Evolutionary conservation across 2,329 filamentous ascomycete species (phyloP).

Genomic region (Parascedosporium putredinis): DNA sequence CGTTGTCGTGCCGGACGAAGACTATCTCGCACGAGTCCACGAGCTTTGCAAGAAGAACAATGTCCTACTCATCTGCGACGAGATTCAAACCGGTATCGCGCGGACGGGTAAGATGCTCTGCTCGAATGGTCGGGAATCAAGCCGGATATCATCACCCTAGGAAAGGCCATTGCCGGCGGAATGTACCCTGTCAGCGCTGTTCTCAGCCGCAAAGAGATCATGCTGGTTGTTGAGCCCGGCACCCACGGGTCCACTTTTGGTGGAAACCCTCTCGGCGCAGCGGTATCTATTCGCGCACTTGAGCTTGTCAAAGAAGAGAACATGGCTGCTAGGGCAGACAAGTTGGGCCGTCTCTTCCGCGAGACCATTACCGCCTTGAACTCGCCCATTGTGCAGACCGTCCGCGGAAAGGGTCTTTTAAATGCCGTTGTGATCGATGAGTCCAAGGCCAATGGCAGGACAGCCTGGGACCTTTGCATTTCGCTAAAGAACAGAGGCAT

Average conservation of each 20-base stretch:
- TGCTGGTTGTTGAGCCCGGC: conserved; percentile 91
- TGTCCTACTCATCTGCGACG: conserved; percentile 90
- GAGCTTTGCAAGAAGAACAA: conserved; percentile 91
- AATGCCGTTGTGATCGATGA: conserved; percentile 97
- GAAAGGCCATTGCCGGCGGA: conserved; percentile 95
- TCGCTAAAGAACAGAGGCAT: conserved; percentile 92
- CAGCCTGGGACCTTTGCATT: conserved; percentile 94
- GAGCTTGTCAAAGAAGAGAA: conserved; percentile 90
- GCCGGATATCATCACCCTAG: conserved; percentile 87
- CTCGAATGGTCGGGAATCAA: conserved; percentile 90
- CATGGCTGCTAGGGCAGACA: conserved; percentile 72
- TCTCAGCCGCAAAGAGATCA: conserved; percentile 76
- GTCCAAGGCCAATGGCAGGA: conserved; percentile 69
- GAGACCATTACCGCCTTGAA: conserved; percentile 65
- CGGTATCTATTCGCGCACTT: conserved; percentile 87
- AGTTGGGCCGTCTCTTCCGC: conserved; percentile 73
- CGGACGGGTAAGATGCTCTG: conserved; percentile 90
- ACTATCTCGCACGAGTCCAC: conserved; percentile 71
- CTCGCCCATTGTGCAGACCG: conserved; percentile 67
- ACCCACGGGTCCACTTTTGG: conserved; percentile 98
- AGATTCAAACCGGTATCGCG: conserved; percentile 97
- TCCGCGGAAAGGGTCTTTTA: conserved; percentile 86
- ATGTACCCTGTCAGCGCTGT: conserved; percentile 99
- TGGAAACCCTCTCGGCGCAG: conserved; percentile 90
- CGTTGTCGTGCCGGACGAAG: conserved; percentile 86